Evolutionary conservation across 192 early-diverging fungal genomes (phyloP).

Genomic region (Cetraspora pellucida): DNA sequence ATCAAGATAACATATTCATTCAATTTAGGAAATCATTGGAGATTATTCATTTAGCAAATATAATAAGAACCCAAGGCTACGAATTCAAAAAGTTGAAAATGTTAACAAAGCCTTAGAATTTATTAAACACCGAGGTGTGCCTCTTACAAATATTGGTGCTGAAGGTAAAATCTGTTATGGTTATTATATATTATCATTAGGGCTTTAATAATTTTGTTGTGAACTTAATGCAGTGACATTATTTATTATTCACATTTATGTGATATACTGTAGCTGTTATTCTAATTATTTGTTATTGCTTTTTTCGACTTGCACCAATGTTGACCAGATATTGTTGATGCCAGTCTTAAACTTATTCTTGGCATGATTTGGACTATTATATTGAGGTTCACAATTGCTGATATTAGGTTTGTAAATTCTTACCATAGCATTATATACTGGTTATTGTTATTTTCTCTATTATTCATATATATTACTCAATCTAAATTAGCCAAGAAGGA

Average conservation of each 20-base stretch:
- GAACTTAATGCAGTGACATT: no score
- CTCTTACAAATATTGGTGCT: slow-evolving; percentile 94
- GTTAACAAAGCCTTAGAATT: slow-evolving; percentile 93
- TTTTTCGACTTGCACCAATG: neutral
- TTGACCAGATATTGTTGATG: slow-evolving; percentile 85
- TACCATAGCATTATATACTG: neutral
- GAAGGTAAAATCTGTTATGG: slow-evolving; percentile 59
- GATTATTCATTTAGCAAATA: slow-evolving; percentile 83
- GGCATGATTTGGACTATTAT: slow-evolving; percentile 98
- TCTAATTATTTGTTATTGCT: neutral
- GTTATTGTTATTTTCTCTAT: neutral
- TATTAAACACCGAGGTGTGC: slow-evolving; percentile 82
- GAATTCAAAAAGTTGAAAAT: slow-evolving; percentile 96
- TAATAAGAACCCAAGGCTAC: slow-evolving; percentile 86
- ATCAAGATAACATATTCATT: neutral
- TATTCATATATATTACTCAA: neutral
- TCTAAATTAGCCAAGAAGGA: slow-evolving; percentile 79
- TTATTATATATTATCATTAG: neutral
- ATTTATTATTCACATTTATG: no score
- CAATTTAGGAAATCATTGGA: slow-evolving; percentile 86
- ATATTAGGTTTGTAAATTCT: slow-evolving; percentile 66
- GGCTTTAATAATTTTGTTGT: no score
- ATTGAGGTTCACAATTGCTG: slow-evolving; percentile 93
- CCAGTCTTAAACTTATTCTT: slow-evolving; percentile 87
- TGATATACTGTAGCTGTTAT: neutral